Evolutionary conservation across 805 yeast species (phyloP).

Genomic region (Candida caryicola): DNA sequence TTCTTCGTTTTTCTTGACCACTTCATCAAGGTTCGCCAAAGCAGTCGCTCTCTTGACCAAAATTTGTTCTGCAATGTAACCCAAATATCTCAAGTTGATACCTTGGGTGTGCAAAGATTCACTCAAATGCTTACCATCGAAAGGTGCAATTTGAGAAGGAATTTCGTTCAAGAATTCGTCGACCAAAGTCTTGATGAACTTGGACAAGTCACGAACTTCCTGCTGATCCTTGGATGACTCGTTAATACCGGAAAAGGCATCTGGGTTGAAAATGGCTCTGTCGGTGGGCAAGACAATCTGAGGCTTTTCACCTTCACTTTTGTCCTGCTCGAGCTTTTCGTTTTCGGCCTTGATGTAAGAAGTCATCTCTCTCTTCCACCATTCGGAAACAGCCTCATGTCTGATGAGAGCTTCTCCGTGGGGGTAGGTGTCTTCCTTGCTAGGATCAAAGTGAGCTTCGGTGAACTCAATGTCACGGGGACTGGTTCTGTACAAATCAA

Average conservation of each 20-base stretch:
- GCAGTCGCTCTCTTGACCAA: constrained; percentile 16
- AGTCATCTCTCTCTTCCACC: constrained; percentile 76
- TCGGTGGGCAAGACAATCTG: constrained; percentile 52
- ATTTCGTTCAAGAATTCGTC: constrained; percentile 61
- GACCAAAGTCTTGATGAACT: constrained; percentile 58
- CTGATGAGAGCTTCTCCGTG: constrained; percentile 77
- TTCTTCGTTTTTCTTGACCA: constrained; percentile 24
- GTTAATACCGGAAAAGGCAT: constrained; percentile 54
- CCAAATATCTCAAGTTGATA: constrained; percentile 86
- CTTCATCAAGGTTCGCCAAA: constrained; percentile 15
- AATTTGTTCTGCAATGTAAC: constrained; percentile 48
- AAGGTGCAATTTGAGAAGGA: constrained; percentile 58
- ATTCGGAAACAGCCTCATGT: constrained; percentile 84
- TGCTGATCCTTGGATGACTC: constrained; percentile 51
- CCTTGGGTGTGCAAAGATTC: constrained; percentile 73
- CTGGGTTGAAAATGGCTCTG: constrained; percentile 70
- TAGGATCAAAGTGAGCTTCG: constrained; percentile 48
- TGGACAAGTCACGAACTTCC: constrained; percentile 67
- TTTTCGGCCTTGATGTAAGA: constrained; percentile 49
- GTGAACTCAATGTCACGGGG: constrained; percentile 81
- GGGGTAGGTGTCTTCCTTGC: constrained; percentile 59
- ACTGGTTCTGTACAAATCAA: constrained; percentile 80
- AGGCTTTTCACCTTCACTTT: constrained; percentile 40
- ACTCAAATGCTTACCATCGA: constrained; percentile 78
- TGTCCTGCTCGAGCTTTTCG: constrained; percentile 40